Evolutionary conservation across 768 basidiomycete genomes (phyloP).

Genomic region (Tricholoma terreum): DNA sequence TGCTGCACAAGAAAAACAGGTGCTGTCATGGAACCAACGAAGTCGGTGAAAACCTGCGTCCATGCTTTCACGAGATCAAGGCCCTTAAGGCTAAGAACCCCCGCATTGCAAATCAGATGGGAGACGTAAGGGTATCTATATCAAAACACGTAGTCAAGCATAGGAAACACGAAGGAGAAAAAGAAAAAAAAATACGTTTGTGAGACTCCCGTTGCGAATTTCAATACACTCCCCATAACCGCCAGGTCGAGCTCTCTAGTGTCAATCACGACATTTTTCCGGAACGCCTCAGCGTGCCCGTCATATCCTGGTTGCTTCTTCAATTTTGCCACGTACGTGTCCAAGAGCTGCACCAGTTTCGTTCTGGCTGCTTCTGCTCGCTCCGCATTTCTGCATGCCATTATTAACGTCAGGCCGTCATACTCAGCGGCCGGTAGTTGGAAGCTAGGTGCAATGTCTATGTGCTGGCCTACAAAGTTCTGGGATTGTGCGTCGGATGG

Average conservation of each 20-base stretch:
- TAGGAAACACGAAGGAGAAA: no score
- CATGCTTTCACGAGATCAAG: constrained; percentile 50
- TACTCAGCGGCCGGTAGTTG: constrained; percentile 19
- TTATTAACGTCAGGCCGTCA: constrained; percentile 65
- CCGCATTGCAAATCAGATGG: constrained; percentile 80
- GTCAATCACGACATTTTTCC: constrained; percentile 56
- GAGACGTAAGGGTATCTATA: constrained; percentile 76
- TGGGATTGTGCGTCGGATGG: constrained; percentile 53
- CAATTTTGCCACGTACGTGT: constrained; percentile 46
- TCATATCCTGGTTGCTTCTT: constrained; percentile 37
- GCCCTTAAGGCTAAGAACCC: constrained; percentile 53
- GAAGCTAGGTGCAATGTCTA: not conserved
- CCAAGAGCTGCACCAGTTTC: constrained; percentile 52
- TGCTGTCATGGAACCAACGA: constrained; percentile 45
- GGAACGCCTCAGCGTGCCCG: constrained; percentile 55
- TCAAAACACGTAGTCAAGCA: not conserved
- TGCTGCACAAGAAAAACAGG: constrained; percentile 60
- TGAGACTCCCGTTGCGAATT: constrained; percentile 52
- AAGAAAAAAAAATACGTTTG: not conserved
- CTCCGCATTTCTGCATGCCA: constrained; percentile 72
- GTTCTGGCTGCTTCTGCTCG: constrained; percentile 60
- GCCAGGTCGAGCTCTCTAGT: constrained; percentile 65
- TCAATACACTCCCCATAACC: constrained; percentile 54
- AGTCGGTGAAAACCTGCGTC: constrained; percentile 44
- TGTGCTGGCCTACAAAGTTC: constrained; percentile 25